Conservation (phyloP, 2,329 filamentous ascomycete species). For the Aureobasidium sp. region DNA sequence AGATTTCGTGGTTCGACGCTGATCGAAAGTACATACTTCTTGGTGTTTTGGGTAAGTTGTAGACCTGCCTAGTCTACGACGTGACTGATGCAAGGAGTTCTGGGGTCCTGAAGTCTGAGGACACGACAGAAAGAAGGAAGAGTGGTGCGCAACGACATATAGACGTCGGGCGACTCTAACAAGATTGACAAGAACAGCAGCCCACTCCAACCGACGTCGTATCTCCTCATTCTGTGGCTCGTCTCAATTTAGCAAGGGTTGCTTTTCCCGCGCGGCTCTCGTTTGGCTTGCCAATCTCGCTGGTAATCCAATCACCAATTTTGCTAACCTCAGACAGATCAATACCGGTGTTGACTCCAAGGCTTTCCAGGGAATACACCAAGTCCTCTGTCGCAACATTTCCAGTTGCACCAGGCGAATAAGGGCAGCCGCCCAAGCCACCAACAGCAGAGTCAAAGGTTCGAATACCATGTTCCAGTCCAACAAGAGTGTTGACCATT, state of each 20-base stretch:
- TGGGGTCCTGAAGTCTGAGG: no score
- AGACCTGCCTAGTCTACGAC: background rate
- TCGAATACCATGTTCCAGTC: constrained; percentile 66
- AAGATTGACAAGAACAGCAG: background rate
- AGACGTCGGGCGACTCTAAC: background rate
- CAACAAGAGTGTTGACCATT: constrained; percentile 70
- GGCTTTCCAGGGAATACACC: constrained; percentile 63
- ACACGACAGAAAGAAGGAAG: background rate
- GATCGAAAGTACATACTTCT: no score
- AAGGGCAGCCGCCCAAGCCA: constrained; percentile 77
- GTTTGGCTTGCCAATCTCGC: constrained; percentile 53
- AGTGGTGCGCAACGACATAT: background rate
- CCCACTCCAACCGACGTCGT: background rate
- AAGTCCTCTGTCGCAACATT: constrained; percentile 81
- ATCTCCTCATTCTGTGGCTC: background rate
- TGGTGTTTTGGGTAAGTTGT: no score
- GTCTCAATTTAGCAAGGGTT: constrained; percentile 19
- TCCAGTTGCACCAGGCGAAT: constrained; percentile 74
- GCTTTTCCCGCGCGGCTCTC: constrained; percentile 61
- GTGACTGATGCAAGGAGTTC: background rate
- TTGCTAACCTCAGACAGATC: constrained; percentile 57
- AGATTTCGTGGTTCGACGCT: no score
- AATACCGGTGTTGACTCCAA: constrained; percentile 67
- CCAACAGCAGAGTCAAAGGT: constrained; percentile 74
- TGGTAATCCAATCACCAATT: constrained; percentile 64